These are phyloP conservation scores for Talaromyces pinophilus DNA, from an alignment of 2,329 filamentous ascomycete species.

Conservation along the genomic window DNA sequence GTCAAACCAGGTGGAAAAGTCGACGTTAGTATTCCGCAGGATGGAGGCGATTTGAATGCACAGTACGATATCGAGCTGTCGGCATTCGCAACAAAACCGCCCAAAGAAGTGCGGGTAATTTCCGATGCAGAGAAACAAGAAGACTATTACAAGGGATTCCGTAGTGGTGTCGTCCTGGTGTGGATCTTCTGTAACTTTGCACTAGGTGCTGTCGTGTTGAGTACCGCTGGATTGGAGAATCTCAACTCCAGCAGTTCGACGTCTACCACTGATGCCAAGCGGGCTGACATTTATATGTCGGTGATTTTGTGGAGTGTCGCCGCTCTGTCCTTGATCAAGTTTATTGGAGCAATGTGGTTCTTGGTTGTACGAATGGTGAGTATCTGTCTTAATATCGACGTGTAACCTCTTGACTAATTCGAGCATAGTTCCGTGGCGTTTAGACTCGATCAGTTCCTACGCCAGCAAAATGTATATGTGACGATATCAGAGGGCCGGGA, in stretches of 20 bases:
- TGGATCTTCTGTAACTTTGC: conserved; percentile 98
- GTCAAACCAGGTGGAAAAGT: conserved; percentile 95
- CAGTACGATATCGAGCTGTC: conserved; percentile 86
- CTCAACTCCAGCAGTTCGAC: conserved; percentile 52
- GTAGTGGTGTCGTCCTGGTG: conserved; percentile 83
- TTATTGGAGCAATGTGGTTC: conserved; percentile 87
- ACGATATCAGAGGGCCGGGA: background rate
- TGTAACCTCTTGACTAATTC: background rate
- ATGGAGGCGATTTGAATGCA: conserved; percentile 91
- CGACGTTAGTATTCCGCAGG: conserved; percentile 79
- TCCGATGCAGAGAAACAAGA: conserved; percentile 78
- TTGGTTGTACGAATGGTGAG: conserved; percentile 85
- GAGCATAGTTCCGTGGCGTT: conserved; percentile 53
- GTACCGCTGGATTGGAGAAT: conserved; percentile 76
- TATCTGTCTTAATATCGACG: background rate
- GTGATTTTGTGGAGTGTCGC: conserved; percentile 90
- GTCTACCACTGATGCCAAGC: conserved; percentile 52
- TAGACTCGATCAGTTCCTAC: conserved; percentile 26
- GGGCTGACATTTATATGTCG: conserved; percentile 79
- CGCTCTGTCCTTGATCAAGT: conserved; percentile 79
- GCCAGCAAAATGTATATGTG: conserved; percentile 5
- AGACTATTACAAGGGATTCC: conserved; percentile 97
- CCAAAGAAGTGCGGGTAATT: conserved; percentile 59
- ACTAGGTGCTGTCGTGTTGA: conserved; percentile 81
- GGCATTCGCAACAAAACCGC: conserved; percentile 72